Percentiles rank a stretch among this genome's conserved stretches.
Evolutionary conservation across 2,329 filamentous ascomycete species (phyloP).

Genomic region (Corynespora cassiicola): DNA sequence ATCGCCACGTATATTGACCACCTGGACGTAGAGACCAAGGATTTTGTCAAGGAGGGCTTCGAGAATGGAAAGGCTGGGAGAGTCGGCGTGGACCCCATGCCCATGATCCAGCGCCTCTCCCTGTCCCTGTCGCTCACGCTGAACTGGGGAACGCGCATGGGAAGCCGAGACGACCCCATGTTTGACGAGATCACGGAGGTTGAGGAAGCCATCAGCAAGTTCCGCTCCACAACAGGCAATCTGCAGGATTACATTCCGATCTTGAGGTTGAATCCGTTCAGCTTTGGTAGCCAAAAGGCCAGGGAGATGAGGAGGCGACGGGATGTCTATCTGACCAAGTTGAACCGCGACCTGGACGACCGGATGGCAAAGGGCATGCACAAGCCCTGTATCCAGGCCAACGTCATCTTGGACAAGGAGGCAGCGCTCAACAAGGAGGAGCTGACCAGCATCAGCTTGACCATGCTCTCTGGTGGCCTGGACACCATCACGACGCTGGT

Average conservation of each 20-base stretch:
- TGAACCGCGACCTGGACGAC: constrained; percentile 66
- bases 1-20: constrained; percentile 68
- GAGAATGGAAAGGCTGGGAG: constrained; percentile 63
- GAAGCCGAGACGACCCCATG: constrained; percentile 64
- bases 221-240: constrained; percentile 66
- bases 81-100: constrained; percentile 67
- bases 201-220: constrained; percentile 66
- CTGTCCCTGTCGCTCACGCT: constrained; percentile 69
- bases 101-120: constrained; percentile 70
- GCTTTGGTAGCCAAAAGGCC: constrained; percentile 63
- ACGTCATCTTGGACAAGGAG: constrained; percentile 69
- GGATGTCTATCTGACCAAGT: constrained; percentile 64
- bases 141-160: constrained; percentile 70
- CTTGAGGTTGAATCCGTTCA: constrained; percentile 67
- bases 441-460: constrained; percentile 69
- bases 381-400: constrained; percentile 71
- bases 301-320: constrained; percentile 66
- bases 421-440: constrained; percentile 68
- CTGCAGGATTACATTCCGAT: constrained; percentile 68
- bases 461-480: constrained; percentile 71
- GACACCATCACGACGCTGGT: constrained; percentile 72
- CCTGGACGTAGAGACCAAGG: constrained; percentile 67
- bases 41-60: constrained; percentile 67
- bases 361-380: constrained; percentile 67
- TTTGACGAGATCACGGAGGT: constrained; percentile 69